Conservation (phyloP, 306 rosid species). For the Gynostemma pentaphyllum region DNA sequence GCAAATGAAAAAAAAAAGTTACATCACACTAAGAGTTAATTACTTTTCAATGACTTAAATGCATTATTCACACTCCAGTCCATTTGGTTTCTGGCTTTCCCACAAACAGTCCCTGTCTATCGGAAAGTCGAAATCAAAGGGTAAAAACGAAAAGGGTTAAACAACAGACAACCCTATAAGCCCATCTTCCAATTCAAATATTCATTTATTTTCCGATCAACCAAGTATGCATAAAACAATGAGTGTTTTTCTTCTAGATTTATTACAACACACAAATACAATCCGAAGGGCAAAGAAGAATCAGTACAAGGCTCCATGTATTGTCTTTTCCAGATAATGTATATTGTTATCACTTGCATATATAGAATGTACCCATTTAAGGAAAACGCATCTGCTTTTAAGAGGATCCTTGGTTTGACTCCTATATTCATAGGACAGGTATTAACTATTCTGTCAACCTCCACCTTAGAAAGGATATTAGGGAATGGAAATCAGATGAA, state of each 20-base stretch:
- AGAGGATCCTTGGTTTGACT: too few species aligned
- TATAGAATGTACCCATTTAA: not conserved
- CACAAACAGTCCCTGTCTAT: conserved; percentile 33
- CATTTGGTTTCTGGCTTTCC: conserved; percentile 37
- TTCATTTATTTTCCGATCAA: not conserved
- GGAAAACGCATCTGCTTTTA: too few species aligned
- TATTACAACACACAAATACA: not conserved
- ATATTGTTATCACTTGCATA: not conserved
- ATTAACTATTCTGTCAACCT: too few species aligned
- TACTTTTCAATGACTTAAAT: conserved; percentile 63
- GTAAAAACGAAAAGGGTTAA: not conserved
- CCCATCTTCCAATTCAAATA: not conserved
- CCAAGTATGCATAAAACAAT: not conserved
- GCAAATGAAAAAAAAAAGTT: not conserved
- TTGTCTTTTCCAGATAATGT: not conserved
- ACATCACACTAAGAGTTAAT: not conserved
- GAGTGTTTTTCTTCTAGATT: not conserved
- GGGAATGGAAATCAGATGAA: too few species aligned
- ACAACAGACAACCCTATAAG: not conserved
- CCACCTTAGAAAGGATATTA: too few species aligned
- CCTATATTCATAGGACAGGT: too few species aligned
- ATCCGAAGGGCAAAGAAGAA: not conserved
- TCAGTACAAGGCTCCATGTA: not conserved
- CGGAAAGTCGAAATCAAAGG: not conserved
- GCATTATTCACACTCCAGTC: conserved; percentile 61